phyloP scores from a whole-genome alignment of 805 yeast species.

The Metschnikowia hibisci region DNA sequence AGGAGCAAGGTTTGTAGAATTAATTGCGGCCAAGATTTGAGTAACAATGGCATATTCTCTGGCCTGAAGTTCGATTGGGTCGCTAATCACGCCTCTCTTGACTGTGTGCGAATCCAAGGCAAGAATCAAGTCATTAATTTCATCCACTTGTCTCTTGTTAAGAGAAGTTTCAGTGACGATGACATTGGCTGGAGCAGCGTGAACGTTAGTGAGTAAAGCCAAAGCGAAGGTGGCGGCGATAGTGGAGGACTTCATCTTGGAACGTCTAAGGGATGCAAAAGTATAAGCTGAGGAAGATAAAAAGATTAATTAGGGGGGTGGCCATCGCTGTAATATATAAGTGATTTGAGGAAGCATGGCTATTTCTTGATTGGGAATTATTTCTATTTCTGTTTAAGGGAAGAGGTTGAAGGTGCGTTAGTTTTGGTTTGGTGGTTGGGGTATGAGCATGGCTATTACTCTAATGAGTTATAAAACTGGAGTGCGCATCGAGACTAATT shows the following conservation, averaged over 20 bases:
- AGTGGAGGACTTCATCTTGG: constrained; percentile 14
- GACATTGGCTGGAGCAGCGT: constrained; percentile 19
- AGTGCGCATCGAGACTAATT: constrained; percentile 3
- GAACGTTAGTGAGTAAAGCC: constrained; percentile 16
- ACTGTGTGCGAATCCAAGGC: constrained; percentile 25
- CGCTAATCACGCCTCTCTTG: constrained; percentile 26
- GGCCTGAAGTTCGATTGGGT: constrained; percentile 23
- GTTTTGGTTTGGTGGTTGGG: not conserved
- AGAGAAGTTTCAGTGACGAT: constrained; percentile 9
- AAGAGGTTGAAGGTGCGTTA: not conserved
- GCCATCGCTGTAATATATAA: constrained; percentile 3
- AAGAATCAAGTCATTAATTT: constrained; percentile 26
- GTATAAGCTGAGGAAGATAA: not conserved
- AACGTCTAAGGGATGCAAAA: not conserved
- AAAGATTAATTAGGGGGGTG: not conserved
- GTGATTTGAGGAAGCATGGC: not conserved
- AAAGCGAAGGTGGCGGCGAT: constrained; percentile 16
- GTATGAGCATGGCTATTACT: not conserved
- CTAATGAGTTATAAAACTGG: constrained; percentile 4
- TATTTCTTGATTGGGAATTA: not conserved
- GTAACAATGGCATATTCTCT: constrained; percentile 42
- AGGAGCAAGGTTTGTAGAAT: constrained; percentile 36
- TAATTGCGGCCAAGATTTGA: constrained; percentile 35
- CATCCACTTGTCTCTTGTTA: constrained; percentile 18
- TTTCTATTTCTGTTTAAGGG: constrained; percentile 5